Base-by-base conservation (phyloP, 495 filamentous ascomycete species). In the Penicillium cinerascens region DNA sequence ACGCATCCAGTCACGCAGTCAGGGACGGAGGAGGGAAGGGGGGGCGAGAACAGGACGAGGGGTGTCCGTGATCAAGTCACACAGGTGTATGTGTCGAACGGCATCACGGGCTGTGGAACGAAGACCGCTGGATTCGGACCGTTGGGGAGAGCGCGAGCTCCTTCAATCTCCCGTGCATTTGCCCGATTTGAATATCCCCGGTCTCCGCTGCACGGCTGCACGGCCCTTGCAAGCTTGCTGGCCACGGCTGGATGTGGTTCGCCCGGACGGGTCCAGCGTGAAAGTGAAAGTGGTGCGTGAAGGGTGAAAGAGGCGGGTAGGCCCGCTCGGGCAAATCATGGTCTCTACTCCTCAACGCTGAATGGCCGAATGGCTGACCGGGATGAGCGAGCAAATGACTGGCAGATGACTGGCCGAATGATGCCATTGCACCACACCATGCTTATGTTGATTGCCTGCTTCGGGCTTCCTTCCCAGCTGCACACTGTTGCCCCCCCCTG, bases 91-190 rank as follows among this genome's bases (percentile, higher is more conserved):
- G 49, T 47, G 36, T 51, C 27, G 26, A 25, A 48, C 43, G 47
- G 56, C 56, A 59, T 55, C 56, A 58, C 55, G 51, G 50, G 56
- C 40, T 52, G 57, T 60, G 57, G 40, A 55, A 60, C 57, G 6
- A 25, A 6, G 20, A 25, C 54, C 48, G 22, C 15, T 37, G 21
- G 16, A 20, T n/a, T n/a, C n/a, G n/a, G n/a, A n/a, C n/a, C n/a
- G n/a, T n/a, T n/a, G 22, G 22, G 22, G 6, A 23, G 6, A 23
- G 6, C n/a, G n/a, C n/a, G 22, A 6, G 5, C 37, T 29, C 38
- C 44, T 47, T 17, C 44, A 45, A 40, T 47, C 38, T 44, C 49
- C 37, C 42, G 57, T 60, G 57, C 61, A 64, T 64, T 64, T 64
- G 56, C 61, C 61, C 55, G 50, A 64, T 64, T 64, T 15, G 58